Conservation (phyloP, 768 basidiomycete genomes). For the Rhodotorula diobovata region DNA sequence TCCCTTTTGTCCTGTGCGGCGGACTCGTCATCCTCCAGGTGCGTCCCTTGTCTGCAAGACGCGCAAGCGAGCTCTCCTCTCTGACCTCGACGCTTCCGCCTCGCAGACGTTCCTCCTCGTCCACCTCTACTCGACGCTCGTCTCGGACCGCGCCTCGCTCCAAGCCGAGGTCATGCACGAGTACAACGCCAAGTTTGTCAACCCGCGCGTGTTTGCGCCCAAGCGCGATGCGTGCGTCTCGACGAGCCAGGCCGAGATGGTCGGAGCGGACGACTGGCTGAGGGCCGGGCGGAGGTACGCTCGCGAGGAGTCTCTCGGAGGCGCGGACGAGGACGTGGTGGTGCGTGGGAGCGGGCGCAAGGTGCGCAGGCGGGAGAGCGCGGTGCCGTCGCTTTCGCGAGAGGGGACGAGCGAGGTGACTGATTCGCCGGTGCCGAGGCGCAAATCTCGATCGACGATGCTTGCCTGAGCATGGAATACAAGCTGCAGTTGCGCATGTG, state of each 20-base stretch:
- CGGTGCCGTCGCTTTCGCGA: no score
- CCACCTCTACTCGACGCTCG: constrained; percentile 29
- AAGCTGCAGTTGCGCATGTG: no score
- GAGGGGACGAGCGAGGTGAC: background rate
- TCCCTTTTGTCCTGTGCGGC: constrained; percentile 26
- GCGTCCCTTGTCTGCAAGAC: constrained; percentile 1
- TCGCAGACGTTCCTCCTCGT: constrained; percentile 34
- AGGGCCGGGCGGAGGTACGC: background rate
- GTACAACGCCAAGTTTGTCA: constrained; percentile 38
- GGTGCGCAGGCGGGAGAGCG: constrained; percentile 2
- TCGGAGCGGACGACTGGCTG: constrained; percentile 1
- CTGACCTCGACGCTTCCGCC: background rate
- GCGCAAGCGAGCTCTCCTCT: background rate
- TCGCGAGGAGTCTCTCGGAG: background rate
- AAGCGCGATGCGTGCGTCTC: constrained; percentile 24
- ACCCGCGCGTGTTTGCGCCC: constrained; percentile 29
- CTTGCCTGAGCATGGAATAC: background rate
- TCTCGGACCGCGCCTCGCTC: constrained; percentile 34
- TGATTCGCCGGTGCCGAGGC: constrained; percentile 12
- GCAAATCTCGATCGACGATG: background rate
- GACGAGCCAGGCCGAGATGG: constrained; percentile 30
- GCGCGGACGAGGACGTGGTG: background rate
- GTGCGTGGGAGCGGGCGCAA: constrained; percentile 7
- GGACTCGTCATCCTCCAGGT: constrained; percentile 17
- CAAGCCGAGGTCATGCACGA: constrained; percentile 39